phyloP scores from a whole-genome alignment of 2,329 filamentous ascomycete genomes.

The Karstenula rhodostoma region DNA sequence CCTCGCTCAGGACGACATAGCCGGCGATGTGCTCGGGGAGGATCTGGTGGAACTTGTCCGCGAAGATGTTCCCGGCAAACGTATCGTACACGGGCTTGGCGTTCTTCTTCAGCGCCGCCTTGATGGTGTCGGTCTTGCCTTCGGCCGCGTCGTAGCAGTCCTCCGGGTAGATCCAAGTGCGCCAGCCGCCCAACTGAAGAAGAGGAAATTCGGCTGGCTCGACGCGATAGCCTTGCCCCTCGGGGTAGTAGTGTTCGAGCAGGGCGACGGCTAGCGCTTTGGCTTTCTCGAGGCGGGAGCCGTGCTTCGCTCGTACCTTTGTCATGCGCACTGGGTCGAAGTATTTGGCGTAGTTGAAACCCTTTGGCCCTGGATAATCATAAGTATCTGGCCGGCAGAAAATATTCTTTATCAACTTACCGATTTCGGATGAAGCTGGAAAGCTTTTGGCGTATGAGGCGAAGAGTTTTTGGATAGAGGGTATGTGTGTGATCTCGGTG shows the following conservation, averaged over 20 bases:
- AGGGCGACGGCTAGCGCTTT: slow-evolving; percentile 27
- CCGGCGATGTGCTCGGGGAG: slow-evolving; percentile 29
- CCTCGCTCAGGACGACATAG: slow-evolving; percentile 27
- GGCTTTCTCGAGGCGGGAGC: slow-evolving; percentile 27
- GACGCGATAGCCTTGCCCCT: slow-evolving; percentile 28
- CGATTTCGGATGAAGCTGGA: not conserved
- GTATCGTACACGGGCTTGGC: not conserved
- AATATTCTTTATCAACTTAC: not conserved
- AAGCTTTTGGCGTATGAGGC: slow-evolving; percentile 4
- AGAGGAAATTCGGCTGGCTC: slow-evolving; percentile 18
- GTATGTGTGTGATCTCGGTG: not conserved
- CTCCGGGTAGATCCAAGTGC: slow-evolving; percentile 21
- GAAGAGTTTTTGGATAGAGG: not conserved
- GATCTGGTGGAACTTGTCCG: slow-evolving; percentile 25
- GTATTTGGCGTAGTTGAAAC: not conserved
- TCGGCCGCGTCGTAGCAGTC: slow-evolving; percentile 17
- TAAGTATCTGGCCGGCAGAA: not conserved
- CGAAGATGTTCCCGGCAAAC: not conserved
- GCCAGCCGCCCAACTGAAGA: slow-evolving; percentile 23
- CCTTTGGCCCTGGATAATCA: not conserved
- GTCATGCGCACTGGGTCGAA: not conserved
- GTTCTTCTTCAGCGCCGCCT: slow-evolving; percentile 5
- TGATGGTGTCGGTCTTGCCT: not conserved
- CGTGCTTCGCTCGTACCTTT: slow-evolving; percentile 4
- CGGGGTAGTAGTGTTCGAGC: slow-evolving; percentile 36